Evolutionary conservation across 805 yeast species (phyloP).

Genomic region (Naumovozyma dairenensis): DNA sequence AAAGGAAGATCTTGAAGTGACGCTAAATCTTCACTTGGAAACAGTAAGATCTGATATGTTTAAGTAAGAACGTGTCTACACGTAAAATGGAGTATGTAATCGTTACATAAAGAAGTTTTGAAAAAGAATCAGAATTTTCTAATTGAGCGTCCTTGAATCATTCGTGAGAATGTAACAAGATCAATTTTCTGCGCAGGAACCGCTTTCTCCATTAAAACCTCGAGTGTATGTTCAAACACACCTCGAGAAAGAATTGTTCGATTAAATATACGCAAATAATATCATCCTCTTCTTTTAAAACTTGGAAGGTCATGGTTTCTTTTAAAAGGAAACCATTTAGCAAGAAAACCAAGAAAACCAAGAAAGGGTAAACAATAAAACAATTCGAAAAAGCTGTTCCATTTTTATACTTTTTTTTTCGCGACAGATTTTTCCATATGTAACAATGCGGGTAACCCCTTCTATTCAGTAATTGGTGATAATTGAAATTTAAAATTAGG

Average conservation of each 20-base stretch:
- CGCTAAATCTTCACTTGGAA: too few species aligned
- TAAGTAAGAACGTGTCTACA: too few species aligned
- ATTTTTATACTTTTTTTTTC: too few species aligned
- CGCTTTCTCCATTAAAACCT: slow-evolving; percentile 32
- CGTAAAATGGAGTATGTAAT: slow-evolving; percentile 1
- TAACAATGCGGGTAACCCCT: too few species aligned
- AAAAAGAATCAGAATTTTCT: slow-evolving; percentile 32
- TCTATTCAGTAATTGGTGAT: too few species aligned
- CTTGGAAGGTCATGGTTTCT: slow-evolving; percentile 31
- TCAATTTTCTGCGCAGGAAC: slow-evolving; percentile 30
- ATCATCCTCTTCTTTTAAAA: slow-evolving; percentile 31
- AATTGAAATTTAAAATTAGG: too few species aligned
- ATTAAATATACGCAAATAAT: slow-evolving; percentile 26
- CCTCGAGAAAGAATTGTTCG: slow-evolving; percentile 29
- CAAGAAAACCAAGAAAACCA: not conserved
- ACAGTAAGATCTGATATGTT: too few species aligned
- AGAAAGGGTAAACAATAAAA: not conserved
- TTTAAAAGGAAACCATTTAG: slow-evolving; percentile 4
- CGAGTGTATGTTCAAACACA: slow-evolving; percentile 8
- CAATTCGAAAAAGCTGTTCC: not conserved
- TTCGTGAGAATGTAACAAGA: slow-evolving; percentile 31
- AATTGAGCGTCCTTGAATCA: slow-evolving; percentile 27
- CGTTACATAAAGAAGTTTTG: not conserved
- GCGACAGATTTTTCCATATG: too few species aligned
- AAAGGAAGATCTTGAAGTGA: too few species aligned